Base-by-base conservation (phyloP, 257 asterid species). In the Fraxinus americana region DNA sequence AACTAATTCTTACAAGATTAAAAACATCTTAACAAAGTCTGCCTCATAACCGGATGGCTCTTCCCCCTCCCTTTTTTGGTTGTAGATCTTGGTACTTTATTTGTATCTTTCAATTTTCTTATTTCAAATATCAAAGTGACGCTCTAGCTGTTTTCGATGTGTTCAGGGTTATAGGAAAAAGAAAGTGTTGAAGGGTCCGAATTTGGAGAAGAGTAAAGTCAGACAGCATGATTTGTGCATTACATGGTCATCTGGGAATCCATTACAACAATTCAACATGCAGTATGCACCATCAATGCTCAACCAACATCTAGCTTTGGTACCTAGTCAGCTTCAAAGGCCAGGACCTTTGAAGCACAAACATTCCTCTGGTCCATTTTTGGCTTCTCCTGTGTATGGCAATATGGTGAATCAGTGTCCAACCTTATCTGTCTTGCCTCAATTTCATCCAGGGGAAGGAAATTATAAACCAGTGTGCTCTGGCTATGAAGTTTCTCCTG, bases 121-220 rank as follows among this genome's bases (percentile, higher is more conserved):
- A 65, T 77, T 81, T 86, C 72, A 81, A 81, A 79, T 85, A 63
- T 86, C 90, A 78, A 80, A 86, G 76, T 86, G 87, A 86, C 82
- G 83, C 80, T 90, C 86, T 86, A 82, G 89, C 78, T 88, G 82
- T 74, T 87, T 85, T 88, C 86, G 19, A 23, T 72, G 71, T 85
- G 80, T 83, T 79, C 90, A 93, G 91, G 93, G 77, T 41, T 78
- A 81, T 81, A 73, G 69, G 76, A 92, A 79, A 81, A 87, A 85
- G 87, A 84, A 80, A 81, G 68, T 77, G 65, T 74, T 79, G 75
- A 88, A 86, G 82, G 81, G 82, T 69, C 90, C 77, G 81, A 87
- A 80, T 86, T 74, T 81, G 73, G 89, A 83, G 70, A 87, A 80
- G 48, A 78, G 73, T 67, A 87, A 86, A 72, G 83, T 75, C 75